Evolutionary conservation across 2,329 filamentous ascomycete species (phyloP).

Genomic region (Trichoderma semiorbis): DNA sequence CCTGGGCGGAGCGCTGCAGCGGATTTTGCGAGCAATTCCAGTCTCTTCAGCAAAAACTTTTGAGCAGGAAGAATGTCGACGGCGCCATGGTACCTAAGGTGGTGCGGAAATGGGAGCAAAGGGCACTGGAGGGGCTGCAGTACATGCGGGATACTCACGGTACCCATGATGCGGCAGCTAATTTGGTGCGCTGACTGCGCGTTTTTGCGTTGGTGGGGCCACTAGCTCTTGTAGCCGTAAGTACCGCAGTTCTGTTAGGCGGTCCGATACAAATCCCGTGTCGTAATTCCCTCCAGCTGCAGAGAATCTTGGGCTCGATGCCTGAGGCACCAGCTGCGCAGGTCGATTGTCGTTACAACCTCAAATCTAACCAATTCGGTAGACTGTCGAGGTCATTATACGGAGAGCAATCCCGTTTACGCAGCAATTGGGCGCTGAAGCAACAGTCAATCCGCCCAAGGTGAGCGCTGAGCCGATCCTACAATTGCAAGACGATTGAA

Average conservation of each 20-base stretch:
- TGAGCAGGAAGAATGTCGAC: constrained; percentile 32
- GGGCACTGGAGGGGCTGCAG: constrained; percentile 14
- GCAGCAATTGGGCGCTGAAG: constrained; percentile 37
- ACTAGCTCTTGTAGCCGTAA: not conserved
- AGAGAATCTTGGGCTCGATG: constrained; percentile 18
- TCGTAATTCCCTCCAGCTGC: not conserved
- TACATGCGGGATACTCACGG: not conserved
- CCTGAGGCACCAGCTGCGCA: constrained; percentile 35
- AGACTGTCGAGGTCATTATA: constrained; percentile 26
- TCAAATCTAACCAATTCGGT: constrained; percentile 26
- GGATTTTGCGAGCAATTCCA: constrained; percentile 42
- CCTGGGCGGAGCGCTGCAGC: constrained; percentile 45
- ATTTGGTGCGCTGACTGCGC: not conserved
- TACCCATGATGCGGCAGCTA: not conserved
- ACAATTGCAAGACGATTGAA: not conserved
- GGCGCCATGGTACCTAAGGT: constrained; percentile 19
- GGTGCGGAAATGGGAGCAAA: constrained; percentile 13
- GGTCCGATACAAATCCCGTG: constrained; percentile 13
- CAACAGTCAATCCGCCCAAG: constrained; percentile 31
- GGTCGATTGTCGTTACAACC: constrained; percentile 27
- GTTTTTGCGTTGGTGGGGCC: not conserved
- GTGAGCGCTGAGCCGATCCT: constrained; percentile 23
- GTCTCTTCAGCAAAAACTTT: constrained; percentile 52
- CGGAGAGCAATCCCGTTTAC: constrained; percentile 30
- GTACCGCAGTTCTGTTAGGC: constrained; percentile 7